These are phyloP conservation scores for Nigrospora sphaerica DNA, from an alignment of 2,329 filamentous ascomycete genomes.

Conservation along the genomic window DNA sequence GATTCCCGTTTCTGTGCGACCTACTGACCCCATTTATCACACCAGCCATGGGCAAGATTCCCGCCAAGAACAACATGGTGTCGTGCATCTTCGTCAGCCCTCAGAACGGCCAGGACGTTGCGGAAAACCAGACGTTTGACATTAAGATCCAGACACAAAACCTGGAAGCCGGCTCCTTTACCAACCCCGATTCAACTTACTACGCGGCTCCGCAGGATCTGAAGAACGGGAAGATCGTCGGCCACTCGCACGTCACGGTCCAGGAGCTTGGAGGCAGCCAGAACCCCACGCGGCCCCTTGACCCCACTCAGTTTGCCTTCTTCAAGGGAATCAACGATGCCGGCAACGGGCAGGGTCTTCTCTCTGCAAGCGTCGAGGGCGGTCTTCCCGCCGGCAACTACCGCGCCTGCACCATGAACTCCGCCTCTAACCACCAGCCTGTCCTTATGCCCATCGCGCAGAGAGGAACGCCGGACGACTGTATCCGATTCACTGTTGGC, in stretches of 20 bases:
- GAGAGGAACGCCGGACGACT: conserved; percentile 60
- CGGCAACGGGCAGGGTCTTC: conserved; percentile 46
- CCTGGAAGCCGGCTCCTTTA: conserved; percentile 50
- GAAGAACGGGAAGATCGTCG: conserved; percentile 43
- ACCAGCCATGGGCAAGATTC: conserved; percentile 53
- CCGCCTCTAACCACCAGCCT: conserved; percentile 57
- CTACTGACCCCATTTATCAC: conserved; percentile 10
- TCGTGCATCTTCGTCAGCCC: conserved; percentile 48
- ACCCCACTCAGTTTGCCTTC: conserved; percentile 48
- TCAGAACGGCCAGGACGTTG: conserved; percentile 39
- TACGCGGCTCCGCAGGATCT: conserved; percentile 52
- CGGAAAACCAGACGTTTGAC: conserved; percentile 40
- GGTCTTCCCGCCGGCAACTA: conserved; percentile 57
- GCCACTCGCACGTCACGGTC: conserved; percentile 53
- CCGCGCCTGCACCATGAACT: conserved; percentile 56
- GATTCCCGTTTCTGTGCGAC: neutral
- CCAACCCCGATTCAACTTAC: conserved; percentile 52
- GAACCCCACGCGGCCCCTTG: conserved; percentile 42
- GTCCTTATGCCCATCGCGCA: conserved; percentile 60
- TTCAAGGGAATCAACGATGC: conserved; percentile 62
- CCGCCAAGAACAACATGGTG: conserved; percentile 45
- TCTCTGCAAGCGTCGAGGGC: conserved; percentile 44
- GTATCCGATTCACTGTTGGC: conserved; percentile 23
- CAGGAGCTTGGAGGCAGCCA: conserved; percentile 45
- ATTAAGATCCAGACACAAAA: conserved; percentile 44